Evolutionary conservation across 1,284 basidiomycete species (phyloP), one percentile per base, ranked within the genome.

Genomic region (Gymnopus androsaceus): DNA sequence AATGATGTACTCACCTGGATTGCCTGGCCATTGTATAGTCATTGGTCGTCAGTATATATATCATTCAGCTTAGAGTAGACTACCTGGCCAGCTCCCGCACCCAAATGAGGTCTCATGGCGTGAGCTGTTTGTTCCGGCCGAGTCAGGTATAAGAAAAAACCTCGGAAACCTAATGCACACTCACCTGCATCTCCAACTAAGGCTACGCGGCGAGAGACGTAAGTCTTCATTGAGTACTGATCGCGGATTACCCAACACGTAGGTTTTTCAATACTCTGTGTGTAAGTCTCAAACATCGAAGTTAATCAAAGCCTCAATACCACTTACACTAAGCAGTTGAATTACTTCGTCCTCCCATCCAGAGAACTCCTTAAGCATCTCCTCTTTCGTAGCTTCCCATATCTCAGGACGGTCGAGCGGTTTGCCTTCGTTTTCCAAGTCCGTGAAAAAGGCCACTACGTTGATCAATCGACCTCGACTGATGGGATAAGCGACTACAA

Each of bases 401-500:
- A 76, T 73, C 69, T 70, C 75, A 9, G 67, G 67, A 4, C 70
- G 72, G 5, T 73, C 63, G 51, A 69, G 71, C 4, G 57, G 51
- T 5, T 71, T 71, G 19, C 72, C 71, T 50, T 76, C 76, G 19
- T 66, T 63, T 7, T 67, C 66, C n/a, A 63, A 63, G 11, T 71
- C 63, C 15, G 70, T 68, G 21, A 57, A 47, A 40, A 74, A 72
- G 1, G 72, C 70, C n/a, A 74, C 77, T 28, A 81, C 65, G 56
- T 80, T 83, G 56, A 82, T 64, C 8, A 72, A 53, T 9, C 58
- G 64, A 0, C 77, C 76, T 38, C 71, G 69, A 11, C 75, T 71
- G 40, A 81, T 69, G 0, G 77, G 75, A 62, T 75, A 81, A 4
- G 71, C 64, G 1, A 79, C 72, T 4, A n/a, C n/a, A n/a, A n/a